Conservation (phyloP, 2,329 filamentous ascomycete species). For the Ophiostoma novo-ulmi region DNA sequence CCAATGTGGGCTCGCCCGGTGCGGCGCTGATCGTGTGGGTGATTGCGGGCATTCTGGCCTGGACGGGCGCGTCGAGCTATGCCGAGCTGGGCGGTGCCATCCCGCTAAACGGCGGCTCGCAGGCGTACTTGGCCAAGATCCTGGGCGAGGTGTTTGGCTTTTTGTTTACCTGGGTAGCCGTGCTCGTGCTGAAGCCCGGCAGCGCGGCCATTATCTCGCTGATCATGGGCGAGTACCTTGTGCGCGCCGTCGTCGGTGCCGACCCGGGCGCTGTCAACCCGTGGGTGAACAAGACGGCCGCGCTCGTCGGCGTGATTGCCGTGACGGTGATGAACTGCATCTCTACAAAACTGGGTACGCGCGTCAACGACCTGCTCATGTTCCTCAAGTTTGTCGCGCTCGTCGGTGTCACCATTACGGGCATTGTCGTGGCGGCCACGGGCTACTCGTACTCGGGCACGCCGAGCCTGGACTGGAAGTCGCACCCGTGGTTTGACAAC, state of each 20-base stretch:
- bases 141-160: conserved; percentile 92
- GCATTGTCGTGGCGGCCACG: conserved; percentile 82
- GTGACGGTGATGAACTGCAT: conserved; percentile 87
- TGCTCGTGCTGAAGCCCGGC: conserved; percentile 89
- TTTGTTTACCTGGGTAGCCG: conserved; percentile 92
- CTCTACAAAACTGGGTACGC: conserved; percentile 80
- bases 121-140: conserved; percentile 92
- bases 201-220: conserved; percentile 92
- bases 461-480: conserved; percentile 81
- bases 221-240: conserved; percentile 97
- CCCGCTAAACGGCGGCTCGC: conserved; percentile 87
- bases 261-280: conserved; percentile 68
- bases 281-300: conserved; percentile 89
- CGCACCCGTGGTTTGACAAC: conserved; percentile 78
- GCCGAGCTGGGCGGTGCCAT: conserved; percentile 95
- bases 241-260: conserved; percentile 79
- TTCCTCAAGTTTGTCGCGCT: conserved; percentile 93
- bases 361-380: conserved; percentile 90
- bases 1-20: conserved; percentile 58
- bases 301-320: conserved; percentile 65
- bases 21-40: conserved; percentile 56
- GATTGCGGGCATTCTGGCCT: conserved; percentile 56
- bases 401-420: conserved; percentile 77
- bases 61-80: conserved; percentile 59
- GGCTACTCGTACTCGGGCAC: conserved; percentile 70